Base-by-base conservation (phyloP, 2,329 filamentous ascomycete genomes). In the Tolypocladium cylindrosporum region DNA sequence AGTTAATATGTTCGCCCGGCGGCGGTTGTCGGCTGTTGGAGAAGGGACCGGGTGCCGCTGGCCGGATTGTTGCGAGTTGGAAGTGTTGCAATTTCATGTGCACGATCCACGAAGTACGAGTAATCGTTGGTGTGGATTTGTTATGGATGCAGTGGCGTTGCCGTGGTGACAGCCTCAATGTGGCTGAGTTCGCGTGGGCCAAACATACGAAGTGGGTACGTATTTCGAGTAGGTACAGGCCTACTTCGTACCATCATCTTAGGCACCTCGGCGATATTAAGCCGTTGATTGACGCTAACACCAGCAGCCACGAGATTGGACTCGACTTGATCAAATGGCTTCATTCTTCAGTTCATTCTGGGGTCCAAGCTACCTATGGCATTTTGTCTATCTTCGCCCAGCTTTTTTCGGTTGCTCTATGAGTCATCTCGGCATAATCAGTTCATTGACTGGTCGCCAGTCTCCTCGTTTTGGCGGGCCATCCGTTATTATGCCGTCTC, bases 1-100 rank as follows among this genome's bases (percentile, higher is more conserved):
- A 57, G 59, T 69, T 63, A 63, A 61, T 66, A 56, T 61, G 52
- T 57, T 60, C 60, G 62, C 60, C 55, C 50, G 57, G 52, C n/a
- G 60, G 53, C 52, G 60, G 45, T 37, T 41, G 14, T 59, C 16
- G 34, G 50, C 31, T 55, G 43, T 50, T 57, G 43, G n/a, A 53
- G 50, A 37, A 37, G 51, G 21, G 19, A 41, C 48, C 34, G 19
- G 31, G 19, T 10, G 31, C 19, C 48, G 48, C 19, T 52, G 48
- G 48, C 48, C 31, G 48, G 8, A 21, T 19, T 21, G 31, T 37
- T 52, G 19, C 43, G 24, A 13, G 24, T 7, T 50, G 24, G 8
- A 50, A 34, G 10, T n/a, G 27, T 34, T 24, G 45, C 31, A 21
- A 19, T 19, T 37, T 37, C 31, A 37, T n/a, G 48, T 52, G 48